Conservation (phyloP, 495 filamentous ascomycete species). For the Penicillium goetzii region DNA sequence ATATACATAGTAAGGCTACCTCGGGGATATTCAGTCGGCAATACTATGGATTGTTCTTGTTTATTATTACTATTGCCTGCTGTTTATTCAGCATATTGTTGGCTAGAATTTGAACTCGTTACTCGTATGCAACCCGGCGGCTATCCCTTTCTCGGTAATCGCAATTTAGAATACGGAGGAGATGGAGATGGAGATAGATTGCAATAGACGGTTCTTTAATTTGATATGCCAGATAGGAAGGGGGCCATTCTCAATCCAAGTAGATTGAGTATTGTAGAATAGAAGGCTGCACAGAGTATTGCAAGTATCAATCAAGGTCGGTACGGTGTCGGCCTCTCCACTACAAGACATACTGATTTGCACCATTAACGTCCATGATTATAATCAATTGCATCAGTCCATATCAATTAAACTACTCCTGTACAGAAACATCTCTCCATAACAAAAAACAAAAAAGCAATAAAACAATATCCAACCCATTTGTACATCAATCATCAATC, state of each 20-base stretch:
- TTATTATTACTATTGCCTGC: not conserved
- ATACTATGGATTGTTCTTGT: no score
- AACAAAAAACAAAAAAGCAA: not conserved
- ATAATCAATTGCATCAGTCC: not conserved
- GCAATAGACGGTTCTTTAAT: not conserved
- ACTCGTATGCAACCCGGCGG: not conserved
- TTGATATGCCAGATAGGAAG: not conserved
- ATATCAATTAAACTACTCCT: not conserved
- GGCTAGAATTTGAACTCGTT: not conserved
- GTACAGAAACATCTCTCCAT: not conserved
- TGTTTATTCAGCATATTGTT: not conserved
- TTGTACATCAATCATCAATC: conserved; percentile 13
- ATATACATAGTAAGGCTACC: not conserved
- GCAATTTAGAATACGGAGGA: conserved; percentile 1
- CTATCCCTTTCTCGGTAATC: not conserved
- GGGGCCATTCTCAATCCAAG: not conserved
- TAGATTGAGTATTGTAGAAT: not conserved
- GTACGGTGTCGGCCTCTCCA: not conserved
- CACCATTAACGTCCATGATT: not conserved
- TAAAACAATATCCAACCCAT: conserved; percentile 4
- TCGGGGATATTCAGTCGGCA: not conserved
- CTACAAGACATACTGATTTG: not conserved
- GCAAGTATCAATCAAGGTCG: not conserved
- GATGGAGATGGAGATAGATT: not conserved
- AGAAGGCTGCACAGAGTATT: not conserved